Base-by-base conservation (phyloP, 768 basidiomycete genomes). In the Russula sp. region DNA sequence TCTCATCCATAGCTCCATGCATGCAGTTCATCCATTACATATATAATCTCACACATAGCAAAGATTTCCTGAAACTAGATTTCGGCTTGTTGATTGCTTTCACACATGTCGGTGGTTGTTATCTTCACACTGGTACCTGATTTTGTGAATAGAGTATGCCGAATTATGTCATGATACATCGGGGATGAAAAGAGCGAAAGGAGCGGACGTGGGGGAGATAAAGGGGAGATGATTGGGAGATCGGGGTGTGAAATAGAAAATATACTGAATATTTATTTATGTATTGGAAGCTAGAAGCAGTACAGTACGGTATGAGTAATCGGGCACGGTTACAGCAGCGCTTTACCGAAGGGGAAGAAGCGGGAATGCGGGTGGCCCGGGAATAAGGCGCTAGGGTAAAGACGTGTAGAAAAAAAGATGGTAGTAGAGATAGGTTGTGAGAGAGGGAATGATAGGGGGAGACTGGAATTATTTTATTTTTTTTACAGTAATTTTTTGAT, bases 131-230 rank as follows among this genome's bases (percentile, higher is more conserved):
- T 42, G 6, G 53, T 54, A 54, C 22, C 35, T 44, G 35, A 35
- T 52, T 20, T 20, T 34, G 35, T 50, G 27, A 53, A 59, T 59
- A 40, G 2, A 59, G 45, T 34, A 52, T 44, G 14, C 13, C 53
- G n/a, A 34, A 27, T 31, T 59, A 51, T 44, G 58, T 40, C 4
- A 51, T 50, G 35, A 32, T 34, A 32, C n/a, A 45, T 32, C n/a
- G 45, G n/a, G 53, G 54, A 55, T 44, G 54, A 55, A 55, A 55
- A 56, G 55, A 8, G 55, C 55, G 56, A 57, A 37, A 48, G 34
- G 34, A 57, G 45, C 56, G 57, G 57, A 49, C 14, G 34, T 44
- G 47, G 18, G 34, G 45, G 55, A 16, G 55, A 57, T 57, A 57
- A 49, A 39, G 47, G 6, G 57, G 35, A 31, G 35, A 54, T 10